phyloP scores from a whole-genome alignment of 306 rosid genomes.

The Benincasa hispida region DNA sequence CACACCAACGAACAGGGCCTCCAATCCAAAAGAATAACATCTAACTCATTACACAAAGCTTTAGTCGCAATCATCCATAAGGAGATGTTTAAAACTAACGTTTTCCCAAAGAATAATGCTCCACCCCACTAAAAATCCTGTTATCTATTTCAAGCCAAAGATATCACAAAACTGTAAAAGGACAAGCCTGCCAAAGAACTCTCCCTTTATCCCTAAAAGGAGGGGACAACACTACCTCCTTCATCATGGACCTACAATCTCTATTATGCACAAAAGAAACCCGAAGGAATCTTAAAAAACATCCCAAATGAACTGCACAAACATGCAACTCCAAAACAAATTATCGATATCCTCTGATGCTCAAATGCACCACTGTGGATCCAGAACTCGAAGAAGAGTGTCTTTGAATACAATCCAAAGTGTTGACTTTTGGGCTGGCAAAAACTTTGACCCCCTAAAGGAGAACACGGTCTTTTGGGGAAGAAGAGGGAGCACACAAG shows the following conservation, averaged over 20 bases:
- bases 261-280: neutral
- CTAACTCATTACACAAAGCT: neutral
- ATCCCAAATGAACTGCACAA: neutral
- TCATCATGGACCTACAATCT: neutral
- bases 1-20: neutral
- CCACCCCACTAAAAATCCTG: neutral
- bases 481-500: neutral
- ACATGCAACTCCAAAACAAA: neutral
- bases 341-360: neutral
- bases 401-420: neutral
- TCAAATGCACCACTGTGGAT: neutral
- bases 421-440: neutral
- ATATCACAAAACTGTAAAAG: neutral
- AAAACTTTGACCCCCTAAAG: too few relatives aligned
- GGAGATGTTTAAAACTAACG: neutral
- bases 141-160: neutral
- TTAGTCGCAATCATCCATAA: neutral
- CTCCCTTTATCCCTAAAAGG: neutral
- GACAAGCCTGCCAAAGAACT: neutral
- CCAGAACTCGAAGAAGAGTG: neutral
- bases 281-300: too few relatives aligned
- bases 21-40: neutral
- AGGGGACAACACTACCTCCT: neutral
- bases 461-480: neutral
- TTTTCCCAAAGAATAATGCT: neutral